Evolutionary conservation across 2,329 filamentous ascomycete genomes (phyloP), one percentile per base, ranked within the genome.

Genomic region (Apiospora sp.): DNA sequence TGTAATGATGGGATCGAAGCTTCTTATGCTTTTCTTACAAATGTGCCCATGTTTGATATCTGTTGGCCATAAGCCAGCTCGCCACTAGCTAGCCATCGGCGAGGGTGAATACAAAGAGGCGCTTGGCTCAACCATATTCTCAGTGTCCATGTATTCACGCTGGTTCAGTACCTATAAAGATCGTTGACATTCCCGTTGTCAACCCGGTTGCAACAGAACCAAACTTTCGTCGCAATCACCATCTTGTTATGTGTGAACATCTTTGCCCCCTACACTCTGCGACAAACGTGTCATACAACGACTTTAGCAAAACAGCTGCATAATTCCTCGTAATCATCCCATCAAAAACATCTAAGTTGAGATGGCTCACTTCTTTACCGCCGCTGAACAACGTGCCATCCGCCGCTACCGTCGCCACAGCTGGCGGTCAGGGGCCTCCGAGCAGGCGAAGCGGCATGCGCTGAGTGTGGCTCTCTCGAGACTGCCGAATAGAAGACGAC

Each of bases 381-480:
- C 14, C 2, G 24, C 24, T 14, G 51, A 54, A 13, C 3, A 30
- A 24, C 12, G 24, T 1, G 24, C 13, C 12, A 14, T 30, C 51
- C 51, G 51, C 1, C 24, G 24, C 13, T 19, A 54, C 24, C 12
- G 51, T 4, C 24, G 51, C 1, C 13, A 27, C 13, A 14, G 10
- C 12, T 75, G 72, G 71, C n/a, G 14, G 0, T 75, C 75, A 0
- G 75, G 49, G 13, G 72, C 72, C 7, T 69, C 72, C 12, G 74
- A 76, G 4, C 8, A 71, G 1, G 71, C 75, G 0, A 77, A 75
- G 44, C 27, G 41, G 4, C 27, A 44, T 0, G 71, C 77, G 0
- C 27, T 79, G 5, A 54, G 67, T 2, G 6, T 73, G 7, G 75
- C 77, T 6, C 46, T 54, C 16, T 69, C 68, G 1, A 4, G 16